Conservation (phyloP, 768 basidiomycete genomes). For the Sistotremastrum niveocremeum region DNA sequence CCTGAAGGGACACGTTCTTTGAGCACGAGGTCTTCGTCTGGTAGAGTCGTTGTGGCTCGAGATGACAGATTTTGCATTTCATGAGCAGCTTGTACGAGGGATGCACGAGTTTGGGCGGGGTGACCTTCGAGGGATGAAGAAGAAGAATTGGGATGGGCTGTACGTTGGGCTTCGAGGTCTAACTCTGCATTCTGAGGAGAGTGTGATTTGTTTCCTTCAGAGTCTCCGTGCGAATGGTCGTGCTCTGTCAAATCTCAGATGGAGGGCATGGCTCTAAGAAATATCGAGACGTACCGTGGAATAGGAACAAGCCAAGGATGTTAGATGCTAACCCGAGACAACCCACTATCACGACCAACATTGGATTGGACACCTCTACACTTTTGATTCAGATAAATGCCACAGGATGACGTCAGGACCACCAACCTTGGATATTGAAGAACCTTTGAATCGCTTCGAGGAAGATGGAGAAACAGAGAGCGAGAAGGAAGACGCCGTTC, state of each 20-base stretch:
- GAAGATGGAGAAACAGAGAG: conserved; percentile 38
- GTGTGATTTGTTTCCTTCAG: conserved; percentile 4
- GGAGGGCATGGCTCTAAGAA: background rate
- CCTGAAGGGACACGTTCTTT: background rate
- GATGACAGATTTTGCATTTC: conserved; percentile 36
- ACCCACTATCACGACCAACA: conserved; percentile 34
- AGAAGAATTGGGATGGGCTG: conserved; percentile 30
- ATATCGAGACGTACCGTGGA: conserved; percentile 22
- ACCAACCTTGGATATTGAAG: conserved; percentile 36
- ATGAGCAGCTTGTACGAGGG: conserved; percentile 70
- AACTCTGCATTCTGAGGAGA: background rate
- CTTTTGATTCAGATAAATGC: conserved; percentile 33
- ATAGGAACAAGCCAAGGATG: conserved; percentile 31
- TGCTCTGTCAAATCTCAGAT: conserved; percentile 15
- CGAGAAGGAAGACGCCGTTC: conserved; percentile 39
- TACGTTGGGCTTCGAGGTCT: background rate
- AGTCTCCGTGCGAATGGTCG: background rate
- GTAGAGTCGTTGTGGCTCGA: conserved; percentile 1
- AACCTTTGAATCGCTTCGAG: conserved; percentile 42
- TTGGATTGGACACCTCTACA: conserved; percentile 24
- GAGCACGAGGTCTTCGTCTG: background rate
- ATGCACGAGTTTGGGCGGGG: conserved; percentile 57
- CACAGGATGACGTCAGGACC: conserved; percentile 34
- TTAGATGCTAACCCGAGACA: conserved; percentile 35
- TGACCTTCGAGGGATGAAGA: conserved; percentile 61